Evolutionary conservation across 305 asterid species (phyloP).

Genomic region (Fraxinus velutina): DNA sequence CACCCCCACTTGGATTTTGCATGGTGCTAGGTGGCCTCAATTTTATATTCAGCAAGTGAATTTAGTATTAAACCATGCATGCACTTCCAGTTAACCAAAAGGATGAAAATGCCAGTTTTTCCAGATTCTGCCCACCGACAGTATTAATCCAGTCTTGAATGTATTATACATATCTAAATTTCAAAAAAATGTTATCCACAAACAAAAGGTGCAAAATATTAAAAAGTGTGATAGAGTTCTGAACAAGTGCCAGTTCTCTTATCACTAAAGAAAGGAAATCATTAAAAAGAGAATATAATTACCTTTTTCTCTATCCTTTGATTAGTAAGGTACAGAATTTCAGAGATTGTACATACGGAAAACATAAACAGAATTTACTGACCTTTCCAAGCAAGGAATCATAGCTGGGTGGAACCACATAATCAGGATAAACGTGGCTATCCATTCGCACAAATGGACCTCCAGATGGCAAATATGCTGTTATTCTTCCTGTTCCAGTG

Average conservation of each 20-base stretch:
- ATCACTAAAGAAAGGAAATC: neutral
- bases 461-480: constrained; percentile 91
- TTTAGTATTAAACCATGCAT: neutral
- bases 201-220: neutral
- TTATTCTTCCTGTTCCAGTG: constrained; percentile 73
- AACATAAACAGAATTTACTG: constrained; percentile 20
- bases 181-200: neutral
- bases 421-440: constrained; percentile 94
- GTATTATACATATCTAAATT: neutral
- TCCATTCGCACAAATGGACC: constrained; percentile 99
- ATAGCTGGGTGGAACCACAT: constrained; percentile 98
- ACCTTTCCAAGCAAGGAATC: constrained; percentile 99
- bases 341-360: neutral
- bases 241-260: neutral
- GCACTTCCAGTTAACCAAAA: neutral
- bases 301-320: neutral
- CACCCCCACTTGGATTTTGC: neutral
- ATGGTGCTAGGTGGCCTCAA: neutral
- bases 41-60: neutral
- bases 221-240: neutral
- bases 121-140: neutral
- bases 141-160: neutral
- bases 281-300: neutral
- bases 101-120: neutral
- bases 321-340: neutral